These are phyloP conservation scores for Pythium pyrilobum DNA, from an alignment of 352 stramenopile species.

Conservation along the genomic window DNA sequence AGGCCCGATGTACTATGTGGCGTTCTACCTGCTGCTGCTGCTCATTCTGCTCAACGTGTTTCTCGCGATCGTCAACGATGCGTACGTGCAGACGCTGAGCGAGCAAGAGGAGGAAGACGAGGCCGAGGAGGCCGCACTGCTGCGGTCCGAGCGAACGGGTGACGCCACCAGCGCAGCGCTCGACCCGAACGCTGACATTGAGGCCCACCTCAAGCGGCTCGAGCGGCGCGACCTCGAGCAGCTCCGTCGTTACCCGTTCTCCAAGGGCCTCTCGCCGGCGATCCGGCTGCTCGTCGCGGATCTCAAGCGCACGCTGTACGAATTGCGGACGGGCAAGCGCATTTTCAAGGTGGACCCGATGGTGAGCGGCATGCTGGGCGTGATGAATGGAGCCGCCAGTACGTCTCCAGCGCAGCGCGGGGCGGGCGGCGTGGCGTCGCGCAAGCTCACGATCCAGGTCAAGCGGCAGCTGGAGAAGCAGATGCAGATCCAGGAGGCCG, in stretches of 20 bases:
- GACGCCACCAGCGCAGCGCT: not conserved
- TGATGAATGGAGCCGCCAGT: conserved; percentile 3
- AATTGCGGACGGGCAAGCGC: conserved; percentile 37
- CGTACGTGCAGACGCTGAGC: conserved; percentile 61
- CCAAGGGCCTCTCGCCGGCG: conserved; percentile 30
- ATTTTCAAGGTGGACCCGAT: conserved; percentile 51
- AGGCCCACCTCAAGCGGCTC: conserved; percentile 14
- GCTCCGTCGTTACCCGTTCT: conserved; percentile 58
- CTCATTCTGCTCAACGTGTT: conserved; percentile 74
- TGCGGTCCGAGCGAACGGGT: not conserved
- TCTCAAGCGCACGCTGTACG: conserved; percentile 37
- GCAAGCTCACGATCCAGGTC: conserved; percentile 43
- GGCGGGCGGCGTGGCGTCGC: conserved; percentile 21
- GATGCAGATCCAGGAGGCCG: conserved; percentile 20
- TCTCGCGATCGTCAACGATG: conserved; percentile 68
- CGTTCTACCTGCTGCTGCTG: conserved; percentile 65
- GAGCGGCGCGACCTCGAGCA: conserved; percentile 35
- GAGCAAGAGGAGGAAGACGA: conserved; percentile 56
- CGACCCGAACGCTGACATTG: conserved; percentile 20
- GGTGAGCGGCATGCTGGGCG: conserved; percentile 17
- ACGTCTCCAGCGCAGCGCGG: not conserved
- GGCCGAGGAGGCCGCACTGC: conserved; percentile 17
- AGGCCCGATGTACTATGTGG: conserved; percentile 62
- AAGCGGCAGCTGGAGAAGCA: conserved; percentile 45
- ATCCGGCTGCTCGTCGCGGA: conserved; percentile 31